phyloP scores from a whole-genome alignment of 495 filamentous ascomycete genomes.

The Xylaria intraflava region DNA sequence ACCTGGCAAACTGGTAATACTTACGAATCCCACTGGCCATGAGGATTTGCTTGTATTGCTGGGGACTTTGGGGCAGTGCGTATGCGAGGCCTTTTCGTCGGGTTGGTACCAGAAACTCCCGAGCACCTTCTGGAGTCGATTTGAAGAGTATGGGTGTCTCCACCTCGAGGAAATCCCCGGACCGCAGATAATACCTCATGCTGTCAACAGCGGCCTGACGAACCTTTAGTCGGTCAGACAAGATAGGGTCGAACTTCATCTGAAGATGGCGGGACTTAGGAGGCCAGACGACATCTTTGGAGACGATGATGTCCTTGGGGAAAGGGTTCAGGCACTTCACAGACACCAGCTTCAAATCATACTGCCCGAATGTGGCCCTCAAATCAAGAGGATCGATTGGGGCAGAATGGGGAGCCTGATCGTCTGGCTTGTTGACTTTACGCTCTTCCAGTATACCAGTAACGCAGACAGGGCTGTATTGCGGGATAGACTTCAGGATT shows the following conservation, averaged over 20 bases:
- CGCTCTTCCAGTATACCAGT: constrained; percentile 22
- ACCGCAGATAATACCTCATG: constrained; percentile 48
- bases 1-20: constrained; percentile 90
- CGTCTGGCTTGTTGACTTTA: neutral
- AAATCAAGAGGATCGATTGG: no score
- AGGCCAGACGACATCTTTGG: constrained; percentile 61
- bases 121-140: constrained; percentile 90
- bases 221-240: constrained; percentile 58
- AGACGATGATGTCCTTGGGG: constrained; percentile 67
- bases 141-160: constrained; percentile 96
- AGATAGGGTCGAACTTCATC: constrained; percentile 58
- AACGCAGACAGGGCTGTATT: constrained; percentile 36
- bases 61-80: constrained; percentile 90
- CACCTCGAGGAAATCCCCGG: constrained; percentile 61
- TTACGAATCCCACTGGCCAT: constrained; percentile 79
- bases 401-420: constrained; percentile 3
- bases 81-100: constrained; percentile 66
- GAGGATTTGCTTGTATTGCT: constrained; percentile 97
- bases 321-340: constrained; percentile 70
- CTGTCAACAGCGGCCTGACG: constrained; percentile 45
- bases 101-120: constrained; percentile 94
- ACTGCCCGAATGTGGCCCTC: neutral
- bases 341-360: constrained; percentile 40
- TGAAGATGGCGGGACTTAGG: constrained; percentile 76
- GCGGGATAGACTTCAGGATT: constrained; percentile 27